These are phyloP conservation scores for Lonicera japonica DNA, from an alignment of 129 eudicot genomes.

Conservation along the genomic window DNA sequence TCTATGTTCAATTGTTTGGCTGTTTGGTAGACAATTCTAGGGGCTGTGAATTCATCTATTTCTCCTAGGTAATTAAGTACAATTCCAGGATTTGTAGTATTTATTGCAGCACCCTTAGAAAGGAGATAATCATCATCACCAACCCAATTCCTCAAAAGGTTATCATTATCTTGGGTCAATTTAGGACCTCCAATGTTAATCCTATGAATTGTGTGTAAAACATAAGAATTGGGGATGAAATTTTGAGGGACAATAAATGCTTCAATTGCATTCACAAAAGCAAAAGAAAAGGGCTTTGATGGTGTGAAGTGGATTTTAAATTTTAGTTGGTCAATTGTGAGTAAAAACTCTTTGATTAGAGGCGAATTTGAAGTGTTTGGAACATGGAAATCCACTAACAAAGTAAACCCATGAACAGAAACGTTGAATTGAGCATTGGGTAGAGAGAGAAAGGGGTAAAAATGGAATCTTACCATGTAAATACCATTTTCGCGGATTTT, in stretches of 20 bases:
- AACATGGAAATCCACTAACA: slow-evolving; percentile 35
- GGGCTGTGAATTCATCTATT: slow-evolving; percentile 32
- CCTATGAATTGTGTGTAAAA: slow-evolving; percentile 34
- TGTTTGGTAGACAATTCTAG: slow-evolving; percentile 38
- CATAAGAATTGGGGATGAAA: slow-evolving; percentile 11
- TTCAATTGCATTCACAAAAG: slow-evolving; percentile 61
- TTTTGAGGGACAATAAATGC: slow-evolving; percentile 30
- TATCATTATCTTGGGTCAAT: slow-evolving; percentile 18
- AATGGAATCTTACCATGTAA: slow-evolving; percentile 61
- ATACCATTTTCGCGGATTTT: slow-evolving; percentile 22
- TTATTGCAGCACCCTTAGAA: slow-evolving; percentile 7
- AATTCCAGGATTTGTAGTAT: not conserved
- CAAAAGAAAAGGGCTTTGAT: slow-evolving; percentile 15
- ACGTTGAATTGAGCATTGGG: slow-evolving; percentile 32
- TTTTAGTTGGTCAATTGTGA: slow-evolving; percentile 14
- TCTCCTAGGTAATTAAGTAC: not conserved
- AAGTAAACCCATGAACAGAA: slow-evolving; percentile 24
- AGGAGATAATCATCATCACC: slow-evolving; percentile 39
- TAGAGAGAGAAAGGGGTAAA: slow-evolving; percentile 31
- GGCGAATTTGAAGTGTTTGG: slow-evolving; percentile 2
- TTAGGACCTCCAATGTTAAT: slow-evolving; percentile 49
- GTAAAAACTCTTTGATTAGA: slow-evolving; percentile 33
- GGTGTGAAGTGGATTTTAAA: slow-evolving; percentile 33
- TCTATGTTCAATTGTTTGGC: slow-evolving; percentile 29
- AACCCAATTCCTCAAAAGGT: slow-evolving; percentile 41